These are phyloP conservation scores for Leishmania lainsoni DNA, from an alignment of 208 protist species.

Conservation along the genomic window DNA sequence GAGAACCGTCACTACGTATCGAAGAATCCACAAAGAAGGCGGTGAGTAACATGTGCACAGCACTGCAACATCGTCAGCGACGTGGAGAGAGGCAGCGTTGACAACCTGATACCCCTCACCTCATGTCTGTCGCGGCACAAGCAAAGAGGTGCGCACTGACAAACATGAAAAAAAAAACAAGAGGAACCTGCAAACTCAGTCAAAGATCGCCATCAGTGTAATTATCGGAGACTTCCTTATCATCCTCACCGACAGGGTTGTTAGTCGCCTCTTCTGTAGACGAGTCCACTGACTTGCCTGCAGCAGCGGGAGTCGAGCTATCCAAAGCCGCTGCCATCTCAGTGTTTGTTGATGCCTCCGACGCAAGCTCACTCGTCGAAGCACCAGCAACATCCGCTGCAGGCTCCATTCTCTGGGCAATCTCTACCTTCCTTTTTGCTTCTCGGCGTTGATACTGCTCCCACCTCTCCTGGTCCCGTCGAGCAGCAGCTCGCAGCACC, in stretches of 20 bases:
- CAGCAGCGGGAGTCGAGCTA: neutral
- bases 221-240: neutral
- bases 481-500: conserved; percentile 33
- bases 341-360: neutral
- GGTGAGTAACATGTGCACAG: neutral
- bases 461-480: conserved; percentile 45
- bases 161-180: neutral
- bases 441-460: conserved; percentile 42
- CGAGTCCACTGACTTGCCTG: neutral
- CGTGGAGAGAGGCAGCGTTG: neutral
- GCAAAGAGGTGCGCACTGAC: neutral
- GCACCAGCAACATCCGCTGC: neutral
- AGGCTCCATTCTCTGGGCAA: conserved; percentile 6
- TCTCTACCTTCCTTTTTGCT: neutral
- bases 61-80: neutral
- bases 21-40: neutral
- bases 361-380: neutral
- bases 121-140: neutral
- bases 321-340: neutral
- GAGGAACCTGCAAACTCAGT: neutral
- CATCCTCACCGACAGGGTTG: neutral
- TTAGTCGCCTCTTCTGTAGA: neutral
- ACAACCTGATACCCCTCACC: neutral
- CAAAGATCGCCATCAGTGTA: conserved; percentile 1
- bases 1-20: neutral